Base-by-base conservation (phyloP, 2,329 filamentous ascomycete genomes). In the Emergomyces pasteurianus region DNA sequence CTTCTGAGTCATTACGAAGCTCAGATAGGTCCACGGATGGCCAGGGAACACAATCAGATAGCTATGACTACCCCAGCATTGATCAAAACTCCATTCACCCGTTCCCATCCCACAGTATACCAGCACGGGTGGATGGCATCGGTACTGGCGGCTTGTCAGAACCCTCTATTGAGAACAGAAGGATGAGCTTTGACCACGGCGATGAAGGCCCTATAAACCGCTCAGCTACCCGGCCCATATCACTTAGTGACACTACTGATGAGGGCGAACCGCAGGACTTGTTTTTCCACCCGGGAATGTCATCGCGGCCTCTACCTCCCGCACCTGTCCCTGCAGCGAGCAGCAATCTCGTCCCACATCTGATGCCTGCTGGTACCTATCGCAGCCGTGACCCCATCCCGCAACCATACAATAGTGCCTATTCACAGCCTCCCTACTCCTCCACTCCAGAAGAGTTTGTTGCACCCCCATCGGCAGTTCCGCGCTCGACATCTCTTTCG, bases 141-240 rank as follows among this genome's bases (percentile, higher is more conserved):
- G 92, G 89, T 8, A 96, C 91, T n/a, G 94, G 92, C 47, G 94
- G 94, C 1, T 75, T 96, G 34, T 86, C 91, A 63, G 83, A 89
- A 61, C 91, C 92, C 1, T 84, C 80, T 57, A 80, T 79, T 7
- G 83, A 76, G 63, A 73, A 72, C 50, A 77, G 91, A 65, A 84
- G 90, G 63, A 79, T 91, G 68, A 96, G 91, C 74, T 96, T 94
- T 67, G 92, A 97, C 67, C 90, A 96, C 71, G 92, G 90, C 1
- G 94, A 96, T 66, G 94, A 97, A 72, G 79, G 53, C 74, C 83
- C 70, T 79, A 82, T 81, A 76, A 61, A 80, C 75, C 65, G 87
- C 77, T 67, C 83, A 75, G 67, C 75, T 66, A 65, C 69, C 56
- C 70, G 73, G 60, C 68, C 78, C 61, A 74, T 72, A 55, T 81